Evolutionary conservation across 148 eudicot species (phyloP), one percentile per base, ranked within the genome.

Genomic region (Silene conica): DNA sequence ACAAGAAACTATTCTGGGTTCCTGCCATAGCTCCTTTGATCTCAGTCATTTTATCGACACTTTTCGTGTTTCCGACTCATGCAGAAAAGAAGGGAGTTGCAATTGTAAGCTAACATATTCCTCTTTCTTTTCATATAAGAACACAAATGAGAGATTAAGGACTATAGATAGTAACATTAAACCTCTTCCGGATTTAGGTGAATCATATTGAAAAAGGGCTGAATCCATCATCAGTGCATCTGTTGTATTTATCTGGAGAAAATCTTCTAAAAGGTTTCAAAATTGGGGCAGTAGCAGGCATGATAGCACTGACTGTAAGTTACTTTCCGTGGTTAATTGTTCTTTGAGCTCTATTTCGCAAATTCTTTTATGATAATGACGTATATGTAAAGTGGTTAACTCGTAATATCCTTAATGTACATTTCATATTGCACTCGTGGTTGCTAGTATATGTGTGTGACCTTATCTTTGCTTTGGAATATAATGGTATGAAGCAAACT

Each of bases 231-330:
- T 90, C 95, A 2, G 76, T 81, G 45, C 71, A 88, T 67, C 71
- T 82, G 45, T 77, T 91, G 4, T 85, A 76, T 70, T 86, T 93
- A 73, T 65, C 90, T 0, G 98, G 98, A 12, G 79, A 73, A 7
- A 78, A 84, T 81, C 76, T 91, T 23, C 66, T 56, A 0, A 88
- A 85, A 73, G 98, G 98, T 1, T 83, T 91, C 54, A 85, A 76
- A 72, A 93, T 93, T 23, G 97, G 98, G 14, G 89, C 79, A 28
- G 87, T 91, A 23, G 90, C 92, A 13, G 98, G 97, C 21, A 77
- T 93, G 83, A 77, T 93, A 21, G 98, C 89, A 18, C 48, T 93
- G 16, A 91, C 92, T 8, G 98, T 93, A 79, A 81, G 91, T 66
- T 14, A 63, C 22, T 56, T 19, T 69, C 26, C 20, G 60, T n/a